Percentiles rank a stretch among this genome's conserved stretches.
These are phyloP conservation scores for Tubosaeta sp. DNA, from an alignment of 768 basidiomycete species.

Conservation along the genomic window DNA sequence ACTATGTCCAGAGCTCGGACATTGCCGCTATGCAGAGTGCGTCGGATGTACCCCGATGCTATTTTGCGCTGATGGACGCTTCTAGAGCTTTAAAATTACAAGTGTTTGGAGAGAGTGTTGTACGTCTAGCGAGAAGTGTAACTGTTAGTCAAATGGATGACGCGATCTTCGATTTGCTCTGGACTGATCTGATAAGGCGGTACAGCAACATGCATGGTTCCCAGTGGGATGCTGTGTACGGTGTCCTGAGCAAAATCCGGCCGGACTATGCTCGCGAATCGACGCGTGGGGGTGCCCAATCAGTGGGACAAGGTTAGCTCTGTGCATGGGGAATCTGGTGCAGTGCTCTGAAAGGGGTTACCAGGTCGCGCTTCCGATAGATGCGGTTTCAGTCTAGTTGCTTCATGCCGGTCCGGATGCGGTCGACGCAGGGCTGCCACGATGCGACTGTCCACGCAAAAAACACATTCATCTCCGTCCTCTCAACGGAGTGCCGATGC, in stretches of 20 bases:
- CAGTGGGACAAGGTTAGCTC: slow-evolving; percentile 33
- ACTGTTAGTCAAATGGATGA: slow-evolving; percentile 5
- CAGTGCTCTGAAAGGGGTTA: slow-evolving; percentile 13
- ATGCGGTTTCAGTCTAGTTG: slow-evolving; percentile 3
- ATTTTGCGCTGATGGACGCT: slow-evolving; percentile 2
- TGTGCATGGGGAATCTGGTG: slow-evolving; percentile 18
- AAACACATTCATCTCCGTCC: slow-evolving; percentile 26
- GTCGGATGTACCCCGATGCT: not conserved
- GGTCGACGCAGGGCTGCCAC: slow-evolving; percentile 18
- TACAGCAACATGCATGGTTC: not conserved
- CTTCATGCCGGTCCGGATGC: slow-evolving; percentile 8
- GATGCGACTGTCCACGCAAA: slow-evolving; percentile 6
- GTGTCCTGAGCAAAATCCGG: slow-evolving; percentile 10
- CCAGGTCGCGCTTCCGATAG: slow-evolving; percentile 16
- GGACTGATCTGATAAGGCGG: slow-evolving; percentile 3
- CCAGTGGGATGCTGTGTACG: slow-evolving; percentile 16
- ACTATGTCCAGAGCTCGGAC: slow-evolving; percentile 88
- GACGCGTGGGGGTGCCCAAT: slow-evolving; percentile 17
- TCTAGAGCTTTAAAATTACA: slow-evolving; percentile 21
- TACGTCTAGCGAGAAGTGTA: slow-evolving; percentile 13
- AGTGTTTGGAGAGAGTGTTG: not conserved
- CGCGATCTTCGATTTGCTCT: not conserved
- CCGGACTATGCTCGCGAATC: slow-evolving; percentile 10
- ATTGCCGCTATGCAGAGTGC: slow-evolving; percentile 92
- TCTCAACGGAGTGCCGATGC: slow-evolving; percentile 14